These are phyloP conservation scores for Fraxinus quadrangulata DNA, from an alignment of 257 asterid species.

Conservation along the genomic window DNA sequence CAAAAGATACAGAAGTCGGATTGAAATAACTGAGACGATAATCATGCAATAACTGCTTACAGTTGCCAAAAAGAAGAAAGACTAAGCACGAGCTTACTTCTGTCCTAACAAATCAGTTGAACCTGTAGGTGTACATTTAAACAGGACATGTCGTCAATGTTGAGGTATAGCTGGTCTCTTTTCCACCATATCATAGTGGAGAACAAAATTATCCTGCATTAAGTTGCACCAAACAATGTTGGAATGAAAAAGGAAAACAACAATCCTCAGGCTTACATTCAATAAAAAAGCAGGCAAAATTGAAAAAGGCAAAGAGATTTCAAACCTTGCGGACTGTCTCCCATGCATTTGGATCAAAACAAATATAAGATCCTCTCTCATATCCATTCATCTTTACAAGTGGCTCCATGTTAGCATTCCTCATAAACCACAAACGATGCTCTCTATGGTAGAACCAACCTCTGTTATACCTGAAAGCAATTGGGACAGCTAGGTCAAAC, in stretches of 20 bases:
- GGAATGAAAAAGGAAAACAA: background rate
- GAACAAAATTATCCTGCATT: slow-evolving; percentile 92
- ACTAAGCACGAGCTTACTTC: slow-evolving; percentile 38
- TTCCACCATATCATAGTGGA: slow-evolving; percentile 86
- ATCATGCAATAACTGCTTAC: slow-evolving; percentile 43
- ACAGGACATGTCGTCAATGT: slow-evolving; percentile 45
- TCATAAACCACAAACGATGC: slow-evolving; percentile 68
- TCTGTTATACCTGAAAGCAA: slow-evolving; percentile 72
- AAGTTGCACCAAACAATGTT: slow-evolving; percentile 13
- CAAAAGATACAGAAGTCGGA: slow-evolving; percentile 34
- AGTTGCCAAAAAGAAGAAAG: slow-evolving; percentile 25
- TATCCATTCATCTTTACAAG: slow-evolving; percentile 70
- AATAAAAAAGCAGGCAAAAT: background rate
- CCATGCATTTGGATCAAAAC: slow-evolving; percentile 97
- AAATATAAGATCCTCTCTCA: slow-evolving; percentile 88
- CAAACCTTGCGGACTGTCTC: slow-evolving; percentile 93
- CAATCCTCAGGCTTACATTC: background rate
- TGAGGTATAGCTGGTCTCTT: slow-evolving; percentile 79
- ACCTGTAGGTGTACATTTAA: slow-evolving; percentile 46
- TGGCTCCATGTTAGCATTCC: slow-evolving; percentile 78
- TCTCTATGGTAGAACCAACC: slow-evolving; percentile 94
- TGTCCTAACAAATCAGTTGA: slow-evolving; percentile 36
- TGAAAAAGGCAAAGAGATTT: background rate
- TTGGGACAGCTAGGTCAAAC: slow-evolving; percentile 20
- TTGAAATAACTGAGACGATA: slow-evolving; percentile 33